These are phyloP conservation scores for Syzygium oleosum DNA, from an alignment of 345 rosid genomes.

Conservation along the genomic window DNA sequence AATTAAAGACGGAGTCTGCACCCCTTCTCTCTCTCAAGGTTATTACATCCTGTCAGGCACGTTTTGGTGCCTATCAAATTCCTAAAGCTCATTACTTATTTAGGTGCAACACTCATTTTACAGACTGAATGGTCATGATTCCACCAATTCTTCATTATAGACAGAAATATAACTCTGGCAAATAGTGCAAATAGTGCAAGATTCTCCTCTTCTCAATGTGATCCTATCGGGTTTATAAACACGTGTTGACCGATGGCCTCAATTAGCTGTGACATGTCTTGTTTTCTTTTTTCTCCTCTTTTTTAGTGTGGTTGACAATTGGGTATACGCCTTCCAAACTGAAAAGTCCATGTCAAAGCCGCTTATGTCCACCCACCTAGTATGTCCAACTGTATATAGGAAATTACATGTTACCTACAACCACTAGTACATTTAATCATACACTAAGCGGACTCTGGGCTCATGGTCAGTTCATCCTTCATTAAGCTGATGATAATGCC, in stretches of 20 bases:
- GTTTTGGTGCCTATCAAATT: neutral
- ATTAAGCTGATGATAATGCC: neutral
- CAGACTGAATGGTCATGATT: neutral
- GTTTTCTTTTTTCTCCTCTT: neutral
- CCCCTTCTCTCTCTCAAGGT: neutral
- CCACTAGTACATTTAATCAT: neutral
- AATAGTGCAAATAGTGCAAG: neutral
- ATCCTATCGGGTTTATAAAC: neutral
- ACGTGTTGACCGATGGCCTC: neutral
- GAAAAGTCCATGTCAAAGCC: neutral
- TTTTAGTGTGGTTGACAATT: neutral
- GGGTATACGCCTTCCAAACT: neutral
- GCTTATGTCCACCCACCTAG: neutral
- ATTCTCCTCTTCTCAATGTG: neutral
- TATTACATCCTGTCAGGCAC: neutral
- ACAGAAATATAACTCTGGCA: neutral
- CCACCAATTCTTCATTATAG: neutral
- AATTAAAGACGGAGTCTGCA: neutral
- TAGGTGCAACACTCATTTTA: neutral
- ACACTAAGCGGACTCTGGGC: neutral
- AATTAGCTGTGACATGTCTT: neutral
- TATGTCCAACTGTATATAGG: neutral
- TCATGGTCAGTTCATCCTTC: neutral
- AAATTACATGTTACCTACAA: neutral
- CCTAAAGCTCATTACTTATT: neutral